Conservation (phyloP, 345 rosid species). For the Rhodomyrtus tomentosa region DNA sequence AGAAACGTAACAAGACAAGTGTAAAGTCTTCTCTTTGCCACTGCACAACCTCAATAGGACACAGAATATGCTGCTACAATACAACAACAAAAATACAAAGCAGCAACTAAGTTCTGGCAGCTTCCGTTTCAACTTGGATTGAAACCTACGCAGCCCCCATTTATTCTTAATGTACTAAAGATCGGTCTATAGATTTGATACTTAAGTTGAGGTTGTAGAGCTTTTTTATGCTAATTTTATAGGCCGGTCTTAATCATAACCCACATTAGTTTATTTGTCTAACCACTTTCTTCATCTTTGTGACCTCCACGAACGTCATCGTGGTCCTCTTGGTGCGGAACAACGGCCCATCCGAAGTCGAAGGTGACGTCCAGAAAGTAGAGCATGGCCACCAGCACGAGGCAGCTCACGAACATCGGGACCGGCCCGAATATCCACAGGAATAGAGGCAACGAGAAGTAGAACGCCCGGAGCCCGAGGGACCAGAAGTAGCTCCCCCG, state of each 20-base stretch:
- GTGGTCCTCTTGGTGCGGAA: background rate
- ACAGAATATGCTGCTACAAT: background rate
- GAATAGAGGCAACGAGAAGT: conserved; percentile 77
- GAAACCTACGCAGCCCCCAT: background rate
- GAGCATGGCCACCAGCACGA: conserved; percentile 44
- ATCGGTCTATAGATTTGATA: background rate
- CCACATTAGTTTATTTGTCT: background rate
- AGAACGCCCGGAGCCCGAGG: conserved; percentile 72
- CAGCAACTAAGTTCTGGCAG: background rate
- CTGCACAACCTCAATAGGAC: background rate
- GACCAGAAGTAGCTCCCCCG: conserved; percentile 92
- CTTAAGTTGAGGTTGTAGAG: too few relatives aligned
- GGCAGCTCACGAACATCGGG: conserved; percentile 55
- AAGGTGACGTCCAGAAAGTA: conserved; percentile 55
- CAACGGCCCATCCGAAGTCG: conserved; percentile 30
- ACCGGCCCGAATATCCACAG: conserved; percentile 92
- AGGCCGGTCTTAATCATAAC: background rate
- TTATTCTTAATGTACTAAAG: background rate
- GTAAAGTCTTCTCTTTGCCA: background rate
- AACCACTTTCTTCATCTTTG: background rate
- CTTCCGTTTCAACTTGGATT: background rate
- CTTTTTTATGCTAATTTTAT: too few relatives aligned
- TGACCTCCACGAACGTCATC: background rate
- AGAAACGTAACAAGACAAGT: background rate
- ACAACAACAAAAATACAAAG: background rate